phyloP scores from a whole-genome alignment of 768 basidiomycete species.

The Leccinum incarnatum region DNA sequence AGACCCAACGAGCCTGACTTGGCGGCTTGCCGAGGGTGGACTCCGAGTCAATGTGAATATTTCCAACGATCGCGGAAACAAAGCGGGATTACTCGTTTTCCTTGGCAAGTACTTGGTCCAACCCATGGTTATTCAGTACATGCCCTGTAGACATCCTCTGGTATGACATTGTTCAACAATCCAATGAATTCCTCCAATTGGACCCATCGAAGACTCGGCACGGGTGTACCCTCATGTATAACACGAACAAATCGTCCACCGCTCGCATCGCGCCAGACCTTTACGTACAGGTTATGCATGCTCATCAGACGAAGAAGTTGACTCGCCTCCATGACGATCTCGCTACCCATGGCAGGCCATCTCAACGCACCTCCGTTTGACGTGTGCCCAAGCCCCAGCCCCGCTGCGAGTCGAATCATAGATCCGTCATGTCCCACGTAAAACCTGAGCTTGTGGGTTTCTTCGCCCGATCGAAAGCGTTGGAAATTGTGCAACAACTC shows the following conservation, averaged over 20 bases:
- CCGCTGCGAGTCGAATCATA: slow-evolving; percentile 40
- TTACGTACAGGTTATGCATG: neutral
- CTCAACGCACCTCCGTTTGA: slow-evolving; percentile 29
- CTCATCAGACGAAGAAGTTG: neutral
- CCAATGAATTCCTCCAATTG: slow-evolving; percentile 34
- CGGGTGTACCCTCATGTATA: slow-evolving; percentile 43
- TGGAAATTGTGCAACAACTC: slow-evolving; percentile 43
- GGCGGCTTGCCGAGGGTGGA: neutral
- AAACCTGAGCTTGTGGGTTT: slow-evolving; percentile 37
- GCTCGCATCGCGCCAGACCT: slow-evolving; percentile 39
- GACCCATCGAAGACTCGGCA: slow-evolving; percentile 37
- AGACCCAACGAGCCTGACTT: neutral
- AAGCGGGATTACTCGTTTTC: neutral
- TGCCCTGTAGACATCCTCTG: slow-evolving; percentile 28
- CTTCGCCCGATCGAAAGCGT: slow-evolving; percentile 32
- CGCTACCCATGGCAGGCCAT: slow-evolving; percentile 49
- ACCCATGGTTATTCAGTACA: slow-evolving; percentile 13
- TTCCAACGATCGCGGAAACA: neutral
- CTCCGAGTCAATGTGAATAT: neutral
- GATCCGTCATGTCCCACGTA: slow-evolving; percentile 50
- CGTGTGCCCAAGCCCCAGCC: slow-evolving; percentile 38
- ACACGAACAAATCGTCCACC: slow-evolving; percentile 38
- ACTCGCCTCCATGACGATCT: slow-evolving; percentile 45
- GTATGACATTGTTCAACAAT: slow-evolving; percentile 34
- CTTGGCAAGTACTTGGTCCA: neutral